Conservation (phyloP, 2,329 filamentous ascomycete species). For the Fusarium nygamai region DNA sequence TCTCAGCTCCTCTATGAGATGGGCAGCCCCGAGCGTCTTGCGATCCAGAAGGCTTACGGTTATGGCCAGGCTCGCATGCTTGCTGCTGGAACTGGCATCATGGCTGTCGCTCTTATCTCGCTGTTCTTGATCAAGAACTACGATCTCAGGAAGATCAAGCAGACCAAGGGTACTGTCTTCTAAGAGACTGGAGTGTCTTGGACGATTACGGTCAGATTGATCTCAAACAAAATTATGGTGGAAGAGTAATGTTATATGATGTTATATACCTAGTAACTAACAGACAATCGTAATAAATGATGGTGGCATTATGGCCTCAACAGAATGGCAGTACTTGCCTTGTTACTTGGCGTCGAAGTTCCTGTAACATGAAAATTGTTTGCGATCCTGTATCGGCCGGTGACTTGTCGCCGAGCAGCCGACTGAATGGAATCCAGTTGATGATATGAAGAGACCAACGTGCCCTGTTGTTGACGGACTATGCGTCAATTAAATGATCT, state of each 20-base stretch:
- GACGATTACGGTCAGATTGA: not conserved
- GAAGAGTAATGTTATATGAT: conserved; percentile 1
- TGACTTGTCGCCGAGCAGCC: not conserved
- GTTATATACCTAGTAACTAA: not conserved
- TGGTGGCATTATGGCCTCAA: not conserved
- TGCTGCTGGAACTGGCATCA: conserved; percentile 48
- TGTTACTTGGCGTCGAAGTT: not conserved
- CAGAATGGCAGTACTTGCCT: not conserved
- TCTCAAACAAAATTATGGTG: conserved; percentile 8
- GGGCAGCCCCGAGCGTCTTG: conserved; percentile 56
- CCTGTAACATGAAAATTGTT: not conserved
- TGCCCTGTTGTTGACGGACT: not conserved
- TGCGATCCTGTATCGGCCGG: too few relatives aligned
- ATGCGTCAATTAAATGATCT: rapidly evolving
- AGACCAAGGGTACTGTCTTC: conserved; percentile 63
- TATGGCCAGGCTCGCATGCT: conserved; percentile 62
- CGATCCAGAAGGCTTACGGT: conserved; percentile 68
- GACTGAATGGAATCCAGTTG: not conserved
- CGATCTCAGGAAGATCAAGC: conserved; percentile 58
- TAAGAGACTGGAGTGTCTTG: conserved; percentile 39
- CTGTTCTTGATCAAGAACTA: conserved; percentile 60
- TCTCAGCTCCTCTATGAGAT: conserved; percentile 61
- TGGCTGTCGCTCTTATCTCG: conserved; percentile 49
- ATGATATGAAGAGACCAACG: not conserved
- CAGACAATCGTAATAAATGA: conserved; percentile 6